Evolutionary conservation across 805 yeast genomes (phyloP).

Genomic region (Lipomyces sp.): DNA sequence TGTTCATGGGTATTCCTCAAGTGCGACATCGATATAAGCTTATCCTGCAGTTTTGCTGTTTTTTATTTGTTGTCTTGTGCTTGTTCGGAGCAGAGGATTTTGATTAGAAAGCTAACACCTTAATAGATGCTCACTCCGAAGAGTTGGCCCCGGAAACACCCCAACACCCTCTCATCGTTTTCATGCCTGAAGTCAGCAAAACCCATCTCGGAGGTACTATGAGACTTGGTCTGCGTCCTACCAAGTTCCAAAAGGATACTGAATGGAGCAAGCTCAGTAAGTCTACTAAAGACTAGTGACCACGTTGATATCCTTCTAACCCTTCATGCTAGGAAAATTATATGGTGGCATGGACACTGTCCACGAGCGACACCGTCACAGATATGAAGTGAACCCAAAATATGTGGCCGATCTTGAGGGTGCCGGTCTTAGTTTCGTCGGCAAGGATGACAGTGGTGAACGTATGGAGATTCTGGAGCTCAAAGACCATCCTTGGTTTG

Average conservation of each 20-base stretch:
- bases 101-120: constrained; percentile 23
- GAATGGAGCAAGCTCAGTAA: constrained; percentile 73
- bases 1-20: constrained; percentile 35
- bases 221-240: constrained; percentile 95
- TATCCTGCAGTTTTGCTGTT: constrained; percentile 10
- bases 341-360: constrained; percentile 75
- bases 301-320: constrained; percentile 50
- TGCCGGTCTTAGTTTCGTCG: constrained; percentile 85
- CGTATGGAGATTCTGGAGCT: constrained; percentile 96
- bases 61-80: not conserved
- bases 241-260: constrained; percentile 71
- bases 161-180: constrained; percentile 76
- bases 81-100: not conserved
- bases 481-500: constrained; percentile 83
- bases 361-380: constrained; percentile 95
- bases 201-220: constrained; percentile 97
- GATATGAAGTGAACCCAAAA: constrained; percentile 95
- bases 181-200: constrained; percentile 98
- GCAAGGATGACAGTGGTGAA: constrained; percentile 84
- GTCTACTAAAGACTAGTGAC: constrained; percentile 61
- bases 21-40: constrained; percentile 26
- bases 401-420: constrained; percentile 71
- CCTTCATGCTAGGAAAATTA: constrained; percentile 53
- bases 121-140: constrained; percentile 35
- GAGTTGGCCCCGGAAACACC: constrained; percentile 55